Conservation (phyloP, 31 red algal genomes). For the Pterothamnion heteromorphum region DNA sequence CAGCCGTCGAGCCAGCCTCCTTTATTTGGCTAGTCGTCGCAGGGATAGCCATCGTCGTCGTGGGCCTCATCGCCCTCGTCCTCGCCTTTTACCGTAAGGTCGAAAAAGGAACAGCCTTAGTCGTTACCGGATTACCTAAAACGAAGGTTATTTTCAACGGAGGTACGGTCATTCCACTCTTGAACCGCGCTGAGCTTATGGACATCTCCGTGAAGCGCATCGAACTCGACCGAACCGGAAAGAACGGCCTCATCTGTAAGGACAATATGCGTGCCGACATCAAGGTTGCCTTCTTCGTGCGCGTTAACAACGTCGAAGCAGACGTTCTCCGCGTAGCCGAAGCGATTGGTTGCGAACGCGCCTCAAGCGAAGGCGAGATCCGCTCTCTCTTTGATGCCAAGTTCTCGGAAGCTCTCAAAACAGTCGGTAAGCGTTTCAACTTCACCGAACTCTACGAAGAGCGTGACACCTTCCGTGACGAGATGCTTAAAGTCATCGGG, state of each 20-base stretch:
- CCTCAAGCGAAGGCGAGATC: not conserved
- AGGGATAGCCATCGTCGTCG: too few species aligned
- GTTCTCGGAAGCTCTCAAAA: not conserved
- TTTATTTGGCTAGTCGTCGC: too few species aligned
- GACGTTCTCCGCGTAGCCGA: not conserved
- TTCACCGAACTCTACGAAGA: slow-evolving; percentile 4
- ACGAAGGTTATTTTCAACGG: not conserved
- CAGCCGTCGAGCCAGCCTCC: too few species aligned
- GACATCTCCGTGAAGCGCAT: not conserved
- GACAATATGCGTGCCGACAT: not conserved
- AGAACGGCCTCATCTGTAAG: not conserved
- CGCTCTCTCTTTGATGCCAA: not conserved
- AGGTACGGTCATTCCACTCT: not conserved
- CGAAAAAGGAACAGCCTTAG: not conserved
- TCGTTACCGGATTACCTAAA: not conserved
- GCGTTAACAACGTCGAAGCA: not conserved
- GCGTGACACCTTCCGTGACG: not conserved
- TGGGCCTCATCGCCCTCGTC: too few species aligned
- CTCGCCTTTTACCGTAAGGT: not conserved
- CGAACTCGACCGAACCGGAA: not conserved
- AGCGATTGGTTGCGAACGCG: not conserved
- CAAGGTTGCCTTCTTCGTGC: not conserved
- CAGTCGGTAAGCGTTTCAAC: not conserved
- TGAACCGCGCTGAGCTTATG: not conserved
- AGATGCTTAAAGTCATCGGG: not conserved